Base-by-base conservation (phyloP, 2,329 filamentous ascomycete genomes). In the Endothia cerciana region DNA sequence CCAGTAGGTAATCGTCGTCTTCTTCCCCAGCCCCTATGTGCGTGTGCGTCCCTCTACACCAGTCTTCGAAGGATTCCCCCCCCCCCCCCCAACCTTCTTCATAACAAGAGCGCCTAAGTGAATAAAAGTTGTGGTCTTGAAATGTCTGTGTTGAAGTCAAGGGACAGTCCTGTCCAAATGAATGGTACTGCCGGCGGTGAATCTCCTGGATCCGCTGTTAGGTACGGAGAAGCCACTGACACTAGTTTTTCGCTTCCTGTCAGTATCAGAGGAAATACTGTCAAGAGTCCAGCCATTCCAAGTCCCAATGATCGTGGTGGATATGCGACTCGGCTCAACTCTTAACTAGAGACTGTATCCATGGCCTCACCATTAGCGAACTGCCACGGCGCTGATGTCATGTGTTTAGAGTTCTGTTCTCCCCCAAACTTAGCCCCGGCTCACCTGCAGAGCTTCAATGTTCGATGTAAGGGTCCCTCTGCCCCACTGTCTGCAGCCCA, bases 401-500 rank as follows among this genome's bases (percentile, higher is more conserved):
- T 55, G 47, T 17, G 47, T 25, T 51, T 30, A 51, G 7, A 51
- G 47, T 55, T 33, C 13, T 17, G 25, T 53, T 7, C 28, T n/a
- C 28, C 45, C 22, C 41, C 3, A 33, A 33, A 33, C 8, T 33
- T n/a, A 55, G 49, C 25, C 25, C 28, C 47, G 11, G n/a, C 22
- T 25, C 47, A 25, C 47, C 17, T 25, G 22, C 36, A 45, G 56
- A 13, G 25, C 40, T 43, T 22, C 22, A 41, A 28, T 19, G n/a
- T 59, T 41, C 11, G 22, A 19, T 22, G 55, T 36, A 15, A 19
- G 30, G 57, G 58, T n/a, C 53, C 59, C 59, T n/a, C 60, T 58
- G 65, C 47, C 33, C 60, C 63, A 59, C 63, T 43, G 22, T 28
- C 57, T 59, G 57, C 59, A 65, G 59, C 64, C 63, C 66, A 55